Base-by-base conservation (phyloP, 106 monocot genomes). In the Dioscorea alata region DNA sequence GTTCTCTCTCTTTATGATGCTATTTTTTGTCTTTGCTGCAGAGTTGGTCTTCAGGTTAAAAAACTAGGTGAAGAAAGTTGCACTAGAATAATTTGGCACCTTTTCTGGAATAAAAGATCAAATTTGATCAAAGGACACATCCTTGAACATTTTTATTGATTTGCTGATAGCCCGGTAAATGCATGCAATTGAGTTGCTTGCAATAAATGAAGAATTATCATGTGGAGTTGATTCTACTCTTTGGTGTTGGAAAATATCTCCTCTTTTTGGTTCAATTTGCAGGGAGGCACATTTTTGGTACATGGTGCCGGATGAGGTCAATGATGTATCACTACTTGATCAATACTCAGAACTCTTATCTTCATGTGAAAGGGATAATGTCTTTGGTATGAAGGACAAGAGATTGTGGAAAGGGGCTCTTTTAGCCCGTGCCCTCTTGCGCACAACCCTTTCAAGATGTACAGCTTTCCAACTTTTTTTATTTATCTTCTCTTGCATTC, bases 361-460 rank as follows among this genome's bases (percentile, higher is more conserved):
- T 61, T 87, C 89, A 48, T 49, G 50, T 48, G 99, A 99, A 71
- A 93, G 69, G 60, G 64, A 70, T 25, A 71, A 33, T 61, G 71
- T 83, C 32, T 75, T 83, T 63, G 20, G 63, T 24, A 73, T 90
- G 71, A 80, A 75, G 50, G 85, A 73, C 64, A 67, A 77, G 22
- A 69, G 54, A 15, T 69, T 80, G 63, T 83, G 80, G 32, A 93
- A 90, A 69, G 64, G 75, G 50, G 90, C 87, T 33, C 4, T 99
- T 28, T 50, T 99, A 48, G 70, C 93, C 34, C 92, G 89, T 31
- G 74, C 79, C 8, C 72, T 99, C 70, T 81, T 93, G 50, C 89
- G 90, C 62, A 93, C 87, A 49, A 99, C 99, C 19, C 82, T 99
- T 75, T 77, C 99, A 33, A 93, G 90, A 99, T 99, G 99, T 99